Conservation (phyloP, 306 rosid genomes). For the Arachis hypogaea region DNA sequence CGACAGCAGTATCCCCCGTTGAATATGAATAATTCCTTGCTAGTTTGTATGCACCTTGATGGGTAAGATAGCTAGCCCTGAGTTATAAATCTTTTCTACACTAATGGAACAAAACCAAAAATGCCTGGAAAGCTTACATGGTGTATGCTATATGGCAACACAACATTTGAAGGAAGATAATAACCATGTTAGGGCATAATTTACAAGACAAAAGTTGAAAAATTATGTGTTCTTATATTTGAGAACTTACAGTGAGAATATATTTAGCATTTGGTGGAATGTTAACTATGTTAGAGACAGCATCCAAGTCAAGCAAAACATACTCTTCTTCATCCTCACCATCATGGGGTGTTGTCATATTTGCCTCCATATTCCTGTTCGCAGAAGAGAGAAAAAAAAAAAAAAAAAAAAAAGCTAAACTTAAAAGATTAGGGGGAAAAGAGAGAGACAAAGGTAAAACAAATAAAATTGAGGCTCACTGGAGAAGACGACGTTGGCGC, state of each 20-base stretch:
- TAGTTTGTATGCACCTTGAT: too few species aligned
- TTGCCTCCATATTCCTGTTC: constrained; percentile 57
- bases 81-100: too few species aligned
- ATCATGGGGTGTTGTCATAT: constrained; percentile 32
- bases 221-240: not conserved
- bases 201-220: too few species aligned
- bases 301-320: constrained; percentile 71
- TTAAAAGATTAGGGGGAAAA: not conserved
- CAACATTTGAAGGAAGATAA: constrained; percentile 17
- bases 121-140: not conserved
- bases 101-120: not conserved
- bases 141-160: not conserved
- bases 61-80: too few species aligned
- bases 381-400: not conserved
- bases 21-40: too few species aligned
- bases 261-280: constrained; percentile 74
- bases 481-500: not conserved
- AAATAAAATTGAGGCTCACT: not conserved
- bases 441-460: not conserved
- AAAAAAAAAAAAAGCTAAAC: not conserved
- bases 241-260: constrained; percentile 63
- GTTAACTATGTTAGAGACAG: constrained; percentile 52
- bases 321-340: constrained; percentile 63
- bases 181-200: not conserved
- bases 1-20: too few species aligned